Conservation (phyloP, 345 rosid species). For the Excoecaria agallocha region DNA sequence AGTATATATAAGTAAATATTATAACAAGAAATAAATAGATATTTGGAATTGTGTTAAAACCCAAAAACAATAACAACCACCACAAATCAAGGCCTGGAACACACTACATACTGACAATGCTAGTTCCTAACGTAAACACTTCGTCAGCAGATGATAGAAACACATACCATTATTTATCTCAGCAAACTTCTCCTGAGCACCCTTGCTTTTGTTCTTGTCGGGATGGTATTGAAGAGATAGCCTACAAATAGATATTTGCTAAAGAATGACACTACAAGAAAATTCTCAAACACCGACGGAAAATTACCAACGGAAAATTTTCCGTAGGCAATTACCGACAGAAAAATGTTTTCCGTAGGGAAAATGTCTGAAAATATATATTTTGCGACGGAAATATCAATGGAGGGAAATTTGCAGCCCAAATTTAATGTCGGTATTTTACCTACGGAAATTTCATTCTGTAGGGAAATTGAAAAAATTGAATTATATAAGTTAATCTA, state of each 20-base stretch:
- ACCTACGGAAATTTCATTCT: no score
- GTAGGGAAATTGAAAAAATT: no score
- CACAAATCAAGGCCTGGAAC: background rate
- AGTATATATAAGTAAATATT: slow-evolving; percentile 2
- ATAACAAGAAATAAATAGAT: background rate
- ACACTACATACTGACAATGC: background rate
- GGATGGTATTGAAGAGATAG: slow-evolving; percentile 85
- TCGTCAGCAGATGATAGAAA: background rate
- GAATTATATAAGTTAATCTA: no score
- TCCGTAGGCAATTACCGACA: no score
- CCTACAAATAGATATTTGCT: slow-evolving; percentile 38
- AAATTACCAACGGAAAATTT: no score
- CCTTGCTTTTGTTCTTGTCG: slow-evolving; percentile 82
- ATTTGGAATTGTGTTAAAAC: background rate
- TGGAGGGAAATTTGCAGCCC: no score
- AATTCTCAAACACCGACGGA: no score
- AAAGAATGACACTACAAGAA: no score
- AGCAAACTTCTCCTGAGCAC: slow-evolving; percentile 81
- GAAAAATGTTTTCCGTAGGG: no score
- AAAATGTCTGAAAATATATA: no score
- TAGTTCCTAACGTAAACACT: background rate
- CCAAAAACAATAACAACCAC: background rate
- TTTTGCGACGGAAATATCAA: no score
- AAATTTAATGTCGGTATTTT: no score
- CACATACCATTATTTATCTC: slow-evolving; percentile 84